A percentile compares a stretch with the other conserved stretches of the same genome.
Evolutionary conservation across 1,139 yeast species (phyloP).

Genomic region (Taphrina populina): DNA sequence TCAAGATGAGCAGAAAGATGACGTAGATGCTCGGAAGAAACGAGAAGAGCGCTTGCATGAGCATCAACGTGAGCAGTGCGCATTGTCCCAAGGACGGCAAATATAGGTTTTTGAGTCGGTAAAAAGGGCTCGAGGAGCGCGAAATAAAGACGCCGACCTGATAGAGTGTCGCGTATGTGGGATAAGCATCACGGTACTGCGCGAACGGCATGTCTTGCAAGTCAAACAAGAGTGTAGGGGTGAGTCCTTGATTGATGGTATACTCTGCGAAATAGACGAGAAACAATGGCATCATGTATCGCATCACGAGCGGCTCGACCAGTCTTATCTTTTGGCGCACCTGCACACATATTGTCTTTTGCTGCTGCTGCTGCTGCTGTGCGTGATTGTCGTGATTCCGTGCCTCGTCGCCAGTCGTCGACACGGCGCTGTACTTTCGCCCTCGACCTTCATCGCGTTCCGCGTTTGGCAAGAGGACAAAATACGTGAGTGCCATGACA

Average conservation of each 20-base stretch:
- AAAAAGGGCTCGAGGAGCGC: conserved; percentile 70
- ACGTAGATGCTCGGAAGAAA: conserved; percentile 66
- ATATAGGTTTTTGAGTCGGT: conserved; percentile 61
- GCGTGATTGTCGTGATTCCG: neutral
- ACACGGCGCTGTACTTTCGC: neutral
- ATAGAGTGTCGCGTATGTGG: conserved; percentile 86
- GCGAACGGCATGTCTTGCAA: conserved; percentile 47
- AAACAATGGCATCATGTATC: conserved; percentile 79
- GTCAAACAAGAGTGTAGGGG: conserved; percentile 36
- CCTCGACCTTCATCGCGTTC: conserved; percentile 17
- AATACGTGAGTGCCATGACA: conserved; percentile 48
- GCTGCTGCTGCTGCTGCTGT: no score
- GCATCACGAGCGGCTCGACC: conserved; percentile 53
- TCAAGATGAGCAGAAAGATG: conserved; percentile 63
- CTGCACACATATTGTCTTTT: neutral
- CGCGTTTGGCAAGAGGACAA: conserved; percentile 45
- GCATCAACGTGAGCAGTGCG: conserved; percentile 59
- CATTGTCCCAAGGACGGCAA: conserved; percentile 65
- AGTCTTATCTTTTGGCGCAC: conserved; percentile 4
- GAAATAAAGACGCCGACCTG: conserved; percentile 92
- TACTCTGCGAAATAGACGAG: conserved; percentile 85
- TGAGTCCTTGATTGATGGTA: conserved; percentile 82
- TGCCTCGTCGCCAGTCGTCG: neutral
- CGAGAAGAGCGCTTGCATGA: conserved; percentile 63
- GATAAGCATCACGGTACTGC: conserved; percentile 80